Percentiles rank a stretch among this genome's conserved stretches.
Evolutionary conservation across 192 early-diverging fungal species (phyloP).

Genomic region (Coemansia sp.): DNA sequence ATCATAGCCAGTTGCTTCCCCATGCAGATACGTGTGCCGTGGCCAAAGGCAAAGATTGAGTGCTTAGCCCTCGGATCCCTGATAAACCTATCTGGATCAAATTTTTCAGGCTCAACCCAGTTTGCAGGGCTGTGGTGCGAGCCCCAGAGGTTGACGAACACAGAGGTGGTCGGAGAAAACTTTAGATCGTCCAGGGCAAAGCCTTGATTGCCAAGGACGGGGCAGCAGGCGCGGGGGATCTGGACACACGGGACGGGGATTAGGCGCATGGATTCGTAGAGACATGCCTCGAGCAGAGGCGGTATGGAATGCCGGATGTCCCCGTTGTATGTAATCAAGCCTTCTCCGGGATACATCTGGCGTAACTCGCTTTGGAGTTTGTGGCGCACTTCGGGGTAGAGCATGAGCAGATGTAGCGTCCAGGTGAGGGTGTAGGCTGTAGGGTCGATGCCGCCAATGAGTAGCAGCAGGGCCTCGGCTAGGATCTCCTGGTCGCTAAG

Average conservation of each 20-base stretch:
- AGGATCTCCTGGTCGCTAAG: slow-evolving; percentile 18
- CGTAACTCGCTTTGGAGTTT: slow-evolving; percentile 9
- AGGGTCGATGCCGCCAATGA: slow-evolving; percentile 28
- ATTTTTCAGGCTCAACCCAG: not conserved
- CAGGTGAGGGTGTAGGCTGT: slow-evolving; percentile 34
- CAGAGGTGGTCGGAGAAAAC: not conserved
- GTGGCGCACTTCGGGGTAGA: slow-evolving; percentile 16
- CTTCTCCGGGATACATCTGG: not conserved
- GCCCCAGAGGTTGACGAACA: not conserved
- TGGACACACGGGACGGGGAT: slow-evolving; percentile 17
- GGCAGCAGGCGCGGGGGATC: slow-evolving; percentile 11
- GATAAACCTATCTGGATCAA: not conserved
- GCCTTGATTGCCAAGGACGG: no score
- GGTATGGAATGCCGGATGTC: slow-evolving; percentile 4
- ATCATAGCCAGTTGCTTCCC: not conserved
- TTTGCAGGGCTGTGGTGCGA: not conserved
- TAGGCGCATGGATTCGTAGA: slow-evolving; percentile 30
- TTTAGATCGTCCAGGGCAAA: not conserved
- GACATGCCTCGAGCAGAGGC: slow-evolving; percentile 30
- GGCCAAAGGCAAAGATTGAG: not conserved
- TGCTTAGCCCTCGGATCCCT: not conserved
- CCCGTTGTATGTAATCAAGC: not conserved
- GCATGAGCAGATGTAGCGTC: slow-evolving; percentile 26
- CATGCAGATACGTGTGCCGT: not conserved
- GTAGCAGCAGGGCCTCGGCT: slow-evolving; percentile 20